These are phyloP conservation scores for Xylaria nigripes DNA, from an alignment of 495 filamentous ascomycete species.

Conservation along the genomic window DNA sequence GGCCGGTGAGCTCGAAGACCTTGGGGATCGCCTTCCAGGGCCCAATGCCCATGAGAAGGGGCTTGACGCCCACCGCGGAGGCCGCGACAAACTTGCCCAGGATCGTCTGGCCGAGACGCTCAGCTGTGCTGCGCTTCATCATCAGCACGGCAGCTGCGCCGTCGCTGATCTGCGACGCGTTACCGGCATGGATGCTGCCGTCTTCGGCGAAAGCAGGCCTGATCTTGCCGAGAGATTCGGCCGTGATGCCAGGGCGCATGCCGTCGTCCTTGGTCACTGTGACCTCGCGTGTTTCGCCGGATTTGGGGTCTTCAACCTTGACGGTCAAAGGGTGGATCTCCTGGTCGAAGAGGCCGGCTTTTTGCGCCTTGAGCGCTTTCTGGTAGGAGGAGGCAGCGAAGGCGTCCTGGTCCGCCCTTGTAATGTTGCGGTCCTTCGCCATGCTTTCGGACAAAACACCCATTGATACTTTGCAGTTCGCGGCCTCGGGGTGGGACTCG, in stretches of 20 bases:
- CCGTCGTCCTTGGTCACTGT: conserved; percentile 84
- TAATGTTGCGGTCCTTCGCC: conserved; percentile 73
- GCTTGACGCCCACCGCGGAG: conserved; percentile 79
- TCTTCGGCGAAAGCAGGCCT: conserved; percentile 84
- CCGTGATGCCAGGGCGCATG: conserved; percentile 75
- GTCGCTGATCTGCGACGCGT: conserved; percentile 91
- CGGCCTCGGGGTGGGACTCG: conserved; percentile 70
- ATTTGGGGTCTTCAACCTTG: conserved; percentile 81
- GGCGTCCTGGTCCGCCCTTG: conserved; percentile 68
- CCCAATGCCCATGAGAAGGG: conserved; percentile 90
- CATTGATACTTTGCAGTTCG: conserved; percentile 98
- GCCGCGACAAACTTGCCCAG: conserved; percentile 80
- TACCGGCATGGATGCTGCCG: conserved; percentile 90
- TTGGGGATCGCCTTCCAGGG: conserved; percentile 95
- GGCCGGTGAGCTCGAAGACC: conserved; percentile 69
- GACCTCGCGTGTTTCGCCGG: conserved; percentile 75
- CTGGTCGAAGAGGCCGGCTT: conserved; percentile 80
- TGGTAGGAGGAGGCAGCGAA: conserved; percentile 87
- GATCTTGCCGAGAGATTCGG: conserved; percentile 82
- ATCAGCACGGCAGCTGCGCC: conserved; percentile 91
- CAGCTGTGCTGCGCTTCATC: conserved; percentile 90
- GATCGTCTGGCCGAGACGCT: conserved; percentile 78
- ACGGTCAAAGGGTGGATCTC: conserved; percentile 85
- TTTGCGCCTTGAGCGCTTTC: conserved; percentile 80
- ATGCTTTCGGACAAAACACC: conserved; percentile 89